These are phyloP conservation scores for Rhytidiadelphus loreus DNA, from an alignment of 225 moss, liverwort and hornwort genomes.

Conservation along the genomic window DNA sequence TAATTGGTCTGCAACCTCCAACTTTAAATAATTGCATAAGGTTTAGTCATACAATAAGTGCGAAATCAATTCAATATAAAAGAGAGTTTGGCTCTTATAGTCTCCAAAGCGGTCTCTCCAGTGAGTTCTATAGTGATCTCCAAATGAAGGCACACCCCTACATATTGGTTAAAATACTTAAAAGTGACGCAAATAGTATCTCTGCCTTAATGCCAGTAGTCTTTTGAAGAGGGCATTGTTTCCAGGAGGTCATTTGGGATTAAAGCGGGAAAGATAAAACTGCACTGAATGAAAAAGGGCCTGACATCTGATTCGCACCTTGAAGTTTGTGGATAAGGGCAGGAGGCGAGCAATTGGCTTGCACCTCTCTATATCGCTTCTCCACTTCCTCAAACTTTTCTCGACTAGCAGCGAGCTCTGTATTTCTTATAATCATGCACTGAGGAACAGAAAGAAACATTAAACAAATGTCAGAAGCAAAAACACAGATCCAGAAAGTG, in stretches of 20 bases:
- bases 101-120: background rate
- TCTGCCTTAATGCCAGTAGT: background rate
- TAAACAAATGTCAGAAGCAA: background rate
- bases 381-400: conserved; percentile 94
- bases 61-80: background rate
- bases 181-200: background rate
- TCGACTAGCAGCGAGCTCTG: conserved; percentile 87
- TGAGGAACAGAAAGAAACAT: conserved; percentile 7
- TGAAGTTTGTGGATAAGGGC: conserved; percentile 73
- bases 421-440: conserved; percentile 99
- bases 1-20: background rate
- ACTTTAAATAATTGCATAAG: background rate
- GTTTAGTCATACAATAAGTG: background rate
- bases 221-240: no score
- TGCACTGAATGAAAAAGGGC: background rate
- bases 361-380: conserved; percentile 79
- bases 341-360: conserved; percentile 69
- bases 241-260: background rate
- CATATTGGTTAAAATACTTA: background rate
- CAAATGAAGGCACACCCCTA: background rate
- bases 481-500: background rate
- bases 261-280: background rate
- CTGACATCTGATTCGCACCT: conserved; percentile 25
- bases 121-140: background rate
- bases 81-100: no score